These are phyloP conservation scores for Urtica urens DNA, from an alignment of 306 rosid genomes.

Conservation along the genomic window DNA sequence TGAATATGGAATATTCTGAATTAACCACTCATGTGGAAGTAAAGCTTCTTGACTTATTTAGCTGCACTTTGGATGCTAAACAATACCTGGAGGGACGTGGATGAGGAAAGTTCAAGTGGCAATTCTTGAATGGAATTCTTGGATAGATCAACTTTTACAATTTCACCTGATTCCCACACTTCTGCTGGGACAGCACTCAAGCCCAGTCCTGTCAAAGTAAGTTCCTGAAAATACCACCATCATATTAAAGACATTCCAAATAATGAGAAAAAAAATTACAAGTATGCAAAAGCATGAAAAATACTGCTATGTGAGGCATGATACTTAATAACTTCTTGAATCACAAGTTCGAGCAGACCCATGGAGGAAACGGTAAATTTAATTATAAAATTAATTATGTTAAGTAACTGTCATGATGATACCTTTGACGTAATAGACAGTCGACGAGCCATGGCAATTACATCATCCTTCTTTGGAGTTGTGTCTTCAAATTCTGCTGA, in stretches of 20 bases:
- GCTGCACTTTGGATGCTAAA: too few species aligned
- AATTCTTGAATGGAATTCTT: constrained; percentile 75
- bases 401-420: constrained; percentile 2
- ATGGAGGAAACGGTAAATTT: too few species aligned
- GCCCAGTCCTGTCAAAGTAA: constrained; percentile 67
- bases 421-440: constrained; percentile 86
- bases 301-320: too few species aligned
- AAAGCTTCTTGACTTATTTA: neutral
- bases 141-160: constrained; percentile 59
- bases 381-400: too few species aligned
- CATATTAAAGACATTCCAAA: neutral
- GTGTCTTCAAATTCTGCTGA: constrained; percentile 48
- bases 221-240: constrained; percentile 47
- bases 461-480: constrained; percentile 45
- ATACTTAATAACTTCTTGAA: too few species aligned
- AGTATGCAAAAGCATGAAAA: too few species aligned
- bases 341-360: too few species aligned
- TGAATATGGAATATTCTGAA: too few species aligned
- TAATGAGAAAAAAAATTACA: neutral
- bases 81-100: constrained; percentile 59
- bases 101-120: constrained; percentile 76
- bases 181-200: constrained; percentile 70
- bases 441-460: constrained; percentile 65
- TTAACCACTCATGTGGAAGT: neutral
- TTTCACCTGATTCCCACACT: constrained; percentile 72